Conservation (phyloP, 2,329 filamentous ascomycete genomes). For the Hortaea werneckii region DNA sequence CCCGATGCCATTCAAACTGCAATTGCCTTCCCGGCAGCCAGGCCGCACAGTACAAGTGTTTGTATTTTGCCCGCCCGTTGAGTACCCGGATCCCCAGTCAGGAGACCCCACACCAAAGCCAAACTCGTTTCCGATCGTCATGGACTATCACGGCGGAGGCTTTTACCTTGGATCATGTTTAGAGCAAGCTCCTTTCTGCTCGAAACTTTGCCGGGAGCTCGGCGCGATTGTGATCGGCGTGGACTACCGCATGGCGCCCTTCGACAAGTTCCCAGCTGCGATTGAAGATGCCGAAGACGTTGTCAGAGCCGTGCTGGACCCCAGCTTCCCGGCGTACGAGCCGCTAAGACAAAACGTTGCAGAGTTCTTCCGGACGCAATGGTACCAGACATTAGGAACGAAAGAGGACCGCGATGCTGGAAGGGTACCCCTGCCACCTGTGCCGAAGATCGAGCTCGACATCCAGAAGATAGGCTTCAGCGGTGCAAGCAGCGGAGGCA, state of each 20-base stretch:
- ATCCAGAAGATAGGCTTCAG: conserved; percentile 29
- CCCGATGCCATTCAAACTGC: conserved; percentile 32
- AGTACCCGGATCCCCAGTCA: conserved; percentile 12
- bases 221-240: conserved; percentile 35
- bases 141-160: conserved; percentile 36
- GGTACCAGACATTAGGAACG: conserved; percentile 8
- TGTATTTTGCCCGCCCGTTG: conserved; percentile 30
- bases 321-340: conserved; percentile 23
- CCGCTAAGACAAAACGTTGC: conserved; percentile 24
- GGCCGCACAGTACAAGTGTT: conserved; percentile 30
- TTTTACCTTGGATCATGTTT: conserved; percentile 35
- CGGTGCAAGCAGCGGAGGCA: conserved; percentile 38
- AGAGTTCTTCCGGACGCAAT: conserved; percentile 11
- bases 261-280: conserved; percentile 38
- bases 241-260: conserved; percentile 39
- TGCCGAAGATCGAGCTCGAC: conserved; percentile 24
- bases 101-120: conserved; percentile 11
- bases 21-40: conserved; percentile 29
- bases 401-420: conserved; percentile 7
- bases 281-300: conserved; percentile 40
- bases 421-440: conserved; percentile 5
- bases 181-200: conserved; percentile 38
- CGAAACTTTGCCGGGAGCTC: conserved; percentile 35
- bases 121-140: conserved; percentile 25
- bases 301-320: conserved; percentile 32